These are phyloP conservation scores for Suillus americanus DNA, from an alignment of 768 basidiomycete species.

Conservation along the genomic window DNA sequence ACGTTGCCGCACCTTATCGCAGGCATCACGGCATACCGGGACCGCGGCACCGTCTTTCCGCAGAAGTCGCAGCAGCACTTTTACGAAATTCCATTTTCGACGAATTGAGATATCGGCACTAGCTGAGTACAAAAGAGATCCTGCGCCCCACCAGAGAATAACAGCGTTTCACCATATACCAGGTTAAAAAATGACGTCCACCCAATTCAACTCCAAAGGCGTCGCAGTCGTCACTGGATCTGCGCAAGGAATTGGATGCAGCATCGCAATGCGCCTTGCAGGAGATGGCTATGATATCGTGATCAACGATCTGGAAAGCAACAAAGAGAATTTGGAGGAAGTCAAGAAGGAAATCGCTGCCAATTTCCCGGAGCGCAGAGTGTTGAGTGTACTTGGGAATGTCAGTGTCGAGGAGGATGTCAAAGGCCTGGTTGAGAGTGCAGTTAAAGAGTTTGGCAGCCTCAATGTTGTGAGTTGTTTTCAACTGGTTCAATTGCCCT, in stretches of 20 bases:
- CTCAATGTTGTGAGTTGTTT: slow-evolving; percentile 34
- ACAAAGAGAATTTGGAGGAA: slow-evolving; percentile 17
- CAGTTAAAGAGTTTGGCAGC: slow-evolving; percentile 24
- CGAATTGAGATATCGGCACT: background rate
- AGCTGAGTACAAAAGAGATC: background rate
- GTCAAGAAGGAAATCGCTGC: slow-evolving; percentile 15
- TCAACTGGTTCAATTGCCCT: background rate
- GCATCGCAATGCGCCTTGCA: slow-evolving; percentile 36
- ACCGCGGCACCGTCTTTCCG: too few relatives aligned
- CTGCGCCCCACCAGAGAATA: background rate
- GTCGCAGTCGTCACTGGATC: slow-evolving; percentile 33
- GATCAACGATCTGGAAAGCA: slow-evolving; percentile 33
- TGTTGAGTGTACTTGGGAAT: slow-evolving; percentile 19
- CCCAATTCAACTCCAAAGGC: slow-evolving; percentile 19
- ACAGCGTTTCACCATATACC: background rate
- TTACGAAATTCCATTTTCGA: too few relatives aligned
- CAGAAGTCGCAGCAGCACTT: too few relatives aligned
- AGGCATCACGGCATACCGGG: too few relatives aligned
- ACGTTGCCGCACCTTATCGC: too few relatives aligned
- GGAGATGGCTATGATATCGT: slow-evolving; percentile 36
- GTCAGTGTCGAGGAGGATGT: slow-evolving; percentile 31
- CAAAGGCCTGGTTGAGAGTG: slow-evolving; percentile 26
- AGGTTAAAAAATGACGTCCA: background rate
- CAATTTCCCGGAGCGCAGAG: slow-evolving; percentile 11
- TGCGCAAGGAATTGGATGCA: slow-evolving; percentile 32